A percentile compares a stretch with the other conserved stretches of the same genome.
These are phyloP conservation scores for Mycothermus thermophilus DNA, from an alignment of 495 filamentous ascomycete genomes.

Conservation along the genomic window DNA sequence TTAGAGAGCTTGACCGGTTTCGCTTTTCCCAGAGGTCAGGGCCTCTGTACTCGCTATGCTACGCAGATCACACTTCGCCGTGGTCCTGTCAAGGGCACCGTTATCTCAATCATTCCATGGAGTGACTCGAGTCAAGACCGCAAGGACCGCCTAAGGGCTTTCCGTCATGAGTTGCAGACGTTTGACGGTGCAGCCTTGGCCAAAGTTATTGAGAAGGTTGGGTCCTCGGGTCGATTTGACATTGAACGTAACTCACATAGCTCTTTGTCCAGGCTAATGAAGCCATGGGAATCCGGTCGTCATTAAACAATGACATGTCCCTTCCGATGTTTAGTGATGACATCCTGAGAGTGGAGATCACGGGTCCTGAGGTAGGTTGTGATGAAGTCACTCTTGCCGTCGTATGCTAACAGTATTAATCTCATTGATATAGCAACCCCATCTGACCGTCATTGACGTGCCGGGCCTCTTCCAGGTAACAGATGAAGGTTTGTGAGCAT, in stretches of 20 bases:
- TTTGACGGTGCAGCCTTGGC: slow-evolving; percentile 16
- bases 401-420: background rate
- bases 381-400: background rate
- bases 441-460: slow-evolving; percentile 15
- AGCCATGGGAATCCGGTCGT: slow-evolving; percentile 30
- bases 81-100: slow-evolving; percentile 15
- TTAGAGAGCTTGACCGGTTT: slow-evolving; percentile 39
- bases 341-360: slow-evolving; percentile 45
- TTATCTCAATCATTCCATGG: slow-evolving; percentile 34
- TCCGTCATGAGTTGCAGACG: slow-evolving; percentile 7
- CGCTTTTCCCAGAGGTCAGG: slow-evolving; percentile 35
- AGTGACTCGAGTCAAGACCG: slow-evolving; percentile 5
- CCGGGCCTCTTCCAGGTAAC: slow-evolving; percentile 12
- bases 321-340: slow-evolving; percentile 38
- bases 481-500: background rate
- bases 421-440: slow-evolving; percentile 1
- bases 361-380: slow-evolving; percentile 30
- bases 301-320: slow-evolving; percentile 8
- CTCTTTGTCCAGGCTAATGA: slow-evolving; percentile 25
- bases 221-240: too few relatives aligned
- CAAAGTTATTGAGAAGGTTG: slow-evolving; percentile 13
- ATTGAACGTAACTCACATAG: too few relatives aligned
- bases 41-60: slow-evolving; percentile 45
- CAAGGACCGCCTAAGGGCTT: slow-evolving; percentile 6
- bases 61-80: slow-evolving; percentile 46